Conservation (phyloP, 83 land plant genomes). For the Diphasiastrum complanatum region DNA sequence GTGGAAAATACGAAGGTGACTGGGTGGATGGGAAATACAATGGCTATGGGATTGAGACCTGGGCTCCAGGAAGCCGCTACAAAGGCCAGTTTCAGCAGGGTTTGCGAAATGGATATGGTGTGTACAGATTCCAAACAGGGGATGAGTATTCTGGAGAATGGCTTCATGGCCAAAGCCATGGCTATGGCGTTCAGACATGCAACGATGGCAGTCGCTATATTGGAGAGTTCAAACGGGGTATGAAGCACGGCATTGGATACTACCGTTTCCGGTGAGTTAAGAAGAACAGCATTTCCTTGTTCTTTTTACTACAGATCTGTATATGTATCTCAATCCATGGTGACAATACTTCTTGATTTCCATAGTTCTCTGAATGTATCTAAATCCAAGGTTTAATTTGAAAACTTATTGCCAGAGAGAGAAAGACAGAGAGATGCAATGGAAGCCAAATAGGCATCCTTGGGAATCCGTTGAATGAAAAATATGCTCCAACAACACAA, state of each 20-base stretch:
- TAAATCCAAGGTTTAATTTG: too few species aligned
- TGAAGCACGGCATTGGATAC: slow-evolving; percentile 78
- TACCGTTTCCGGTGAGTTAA: slow-evolving; percentile 83
- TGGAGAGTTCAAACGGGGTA: slow-evolving; percentile 87
- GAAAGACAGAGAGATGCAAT: too few species aligned
- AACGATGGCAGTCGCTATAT: slow-evolving; percentile 78
- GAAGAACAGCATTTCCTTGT: too few species aligned
- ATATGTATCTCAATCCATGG: too few species aligned
- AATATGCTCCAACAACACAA: too few species aligned
- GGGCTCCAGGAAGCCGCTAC: slow-evolving; percentile 88
- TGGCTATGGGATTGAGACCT: slow-evolving; percentile 85
- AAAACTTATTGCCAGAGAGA: too few species aligned
- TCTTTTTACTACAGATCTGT: too few species aligned
- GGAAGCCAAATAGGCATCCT: too few species aligned
- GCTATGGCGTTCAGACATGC: slow-evolving; percentile 77
- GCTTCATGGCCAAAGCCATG: slow-evolving; percentile 87
- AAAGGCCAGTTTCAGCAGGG: slow-evolving; percentile 84
- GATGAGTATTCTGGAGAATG: slow-evolving; percentile 92
- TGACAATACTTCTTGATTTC: too few species aligned
- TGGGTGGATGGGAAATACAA: slow-evolving; percentile 92
- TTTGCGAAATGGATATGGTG: slow-evolving; percentile 69
- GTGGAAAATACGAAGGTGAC: slow-evolving; percentile 87
- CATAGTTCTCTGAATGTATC: too few species aligned
- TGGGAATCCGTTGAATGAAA: too few species aligned
- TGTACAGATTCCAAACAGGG: slow-evolving; percentile 75